Evolutionary conservation across 2,329 filamentous ascomycete species (phyloP).

Genomic region (Dactylellina sp.): DNA sequence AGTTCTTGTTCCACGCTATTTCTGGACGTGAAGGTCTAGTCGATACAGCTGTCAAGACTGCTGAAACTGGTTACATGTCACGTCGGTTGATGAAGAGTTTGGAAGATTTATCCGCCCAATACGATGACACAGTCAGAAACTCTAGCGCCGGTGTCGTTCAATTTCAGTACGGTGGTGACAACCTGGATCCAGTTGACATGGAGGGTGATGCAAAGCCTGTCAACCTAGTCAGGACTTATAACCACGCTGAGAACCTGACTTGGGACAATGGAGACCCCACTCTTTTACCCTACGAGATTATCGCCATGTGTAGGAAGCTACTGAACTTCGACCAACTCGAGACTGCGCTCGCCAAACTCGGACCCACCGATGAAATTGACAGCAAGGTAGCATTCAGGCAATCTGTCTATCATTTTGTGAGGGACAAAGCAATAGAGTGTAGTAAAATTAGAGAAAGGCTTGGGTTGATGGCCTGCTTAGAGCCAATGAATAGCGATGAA

Average conservation of each 20-base stretch:
- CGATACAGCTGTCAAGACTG: slow-evolving; percentile 98
- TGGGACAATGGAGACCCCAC: slow-evolving; percentile 81
- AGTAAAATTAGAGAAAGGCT: slow-evolving; percentile 42
- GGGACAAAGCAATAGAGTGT: slow-evolving; percentile 41
- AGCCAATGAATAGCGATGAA: slow-evolving; percentile 49
- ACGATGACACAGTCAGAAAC: slow-evolving; percentile 93
- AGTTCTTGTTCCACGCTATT: slow-evolving; percentile 98
- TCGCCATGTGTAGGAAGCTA: slow-evolving; percentile 69
- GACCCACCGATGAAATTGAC: slow-evolving; percentile 67
- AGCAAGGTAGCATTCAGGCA: slow-evolving; percentile 68
- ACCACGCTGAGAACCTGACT: slow-evolving; percentile 78
- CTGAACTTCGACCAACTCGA: slow-evolving; percentile 58
- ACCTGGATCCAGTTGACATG: slow-evolving; percentile 96
- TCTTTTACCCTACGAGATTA: slow-evolving; percentile 79
- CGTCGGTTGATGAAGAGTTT: slow-evolving; percentile 97
- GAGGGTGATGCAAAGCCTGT: slow-evolving; percentile 93
- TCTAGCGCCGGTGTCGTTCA: slow-evolving; percentile 90
- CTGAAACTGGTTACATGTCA: slow-evolving; percentile 99
- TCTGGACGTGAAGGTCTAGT: slow-evolving; percentile 98
- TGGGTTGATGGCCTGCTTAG: slow-evolving; percentile 48
- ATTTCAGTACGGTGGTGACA: slow-evolving; percentile 97
- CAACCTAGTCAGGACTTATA: slow-evolving; percentile 90
- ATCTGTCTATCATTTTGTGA: slow-evolving; percentile 40
- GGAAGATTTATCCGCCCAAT: slow-evolving; percentile 91
- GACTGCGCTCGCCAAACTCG: slow-evolving; percentile 56